Conservation (phyloP, 768 basidiomycete genomes). For the Coprinopsis sp. region DNA sequence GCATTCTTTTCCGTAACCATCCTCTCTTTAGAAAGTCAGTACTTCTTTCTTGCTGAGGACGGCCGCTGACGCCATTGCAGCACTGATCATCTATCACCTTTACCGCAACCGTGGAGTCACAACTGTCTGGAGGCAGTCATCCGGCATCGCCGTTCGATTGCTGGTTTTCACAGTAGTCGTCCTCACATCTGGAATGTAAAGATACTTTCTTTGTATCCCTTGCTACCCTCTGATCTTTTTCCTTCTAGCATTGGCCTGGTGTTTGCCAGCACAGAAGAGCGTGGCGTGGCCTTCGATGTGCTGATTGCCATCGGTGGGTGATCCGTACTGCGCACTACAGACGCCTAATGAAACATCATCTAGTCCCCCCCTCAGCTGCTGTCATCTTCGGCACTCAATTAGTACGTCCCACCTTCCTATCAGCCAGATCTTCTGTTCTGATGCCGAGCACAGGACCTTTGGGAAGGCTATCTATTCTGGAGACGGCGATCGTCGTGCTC, state of each 20-base stretch:
- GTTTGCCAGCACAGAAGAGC: constrained; percentile 18
- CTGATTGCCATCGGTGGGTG: constrained; percentile 23
- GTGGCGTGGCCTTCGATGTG: constrained; percentile 26
- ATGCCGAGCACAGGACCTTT: constrained; percentile 12
- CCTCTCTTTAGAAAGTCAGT: constrained; percentile 23
- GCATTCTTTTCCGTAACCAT: constrained; percentile 18
- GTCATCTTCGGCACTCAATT: constrained; percentile 27
- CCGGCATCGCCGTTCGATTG: constrained; percentile 26
- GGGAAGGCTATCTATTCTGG: constrained; percentile 16
- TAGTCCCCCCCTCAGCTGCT: constrained; percentile 24
- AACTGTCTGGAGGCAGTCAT: constrained; percentile 21
- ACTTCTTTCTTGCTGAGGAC: constrained; percentile 19
- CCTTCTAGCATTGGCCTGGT: constrained; percentile 21
- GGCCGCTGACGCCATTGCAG: too few relatives aligned
- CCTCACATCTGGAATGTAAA: constrained; percentile 15
- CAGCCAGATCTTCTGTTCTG: background rate
- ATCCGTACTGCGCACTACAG: background rate
- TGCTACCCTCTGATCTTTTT: background rate
- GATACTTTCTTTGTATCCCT: background rate
- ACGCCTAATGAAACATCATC: background rate
- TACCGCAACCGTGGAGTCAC: constrained; percentile 22
- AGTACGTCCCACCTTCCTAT: constrained; percentile 11
- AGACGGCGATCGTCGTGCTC: background rate
- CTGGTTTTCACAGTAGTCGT: constrained; percentile 24
- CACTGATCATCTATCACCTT: too few relatives aligned